Evolutionary conservation across 2,329 filamentous ascomycete genomes (phyloP).

Genomic region (Fusarium albosuccineum): DNA sequence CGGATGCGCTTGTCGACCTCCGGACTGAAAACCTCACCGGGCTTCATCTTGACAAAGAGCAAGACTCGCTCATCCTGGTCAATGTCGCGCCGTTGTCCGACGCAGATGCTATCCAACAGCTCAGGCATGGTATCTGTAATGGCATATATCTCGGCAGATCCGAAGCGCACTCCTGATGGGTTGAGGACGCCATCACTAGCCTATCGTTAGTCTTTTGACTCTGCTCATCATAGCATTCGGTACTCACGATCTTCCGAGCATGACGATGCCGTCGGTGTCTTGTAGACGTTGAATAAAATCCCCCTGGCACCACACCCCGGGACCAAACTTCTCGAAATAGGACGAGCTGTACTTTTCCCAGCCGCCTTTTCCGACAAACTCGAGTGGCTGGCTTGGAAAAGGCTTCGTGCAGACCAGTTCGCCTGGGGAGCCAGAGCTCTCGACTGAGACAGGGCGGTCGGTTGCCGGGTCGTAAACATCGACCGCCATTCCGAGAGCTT

Average conservation of each 20-base stretch:
- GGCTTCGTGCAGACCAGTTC: neutral
- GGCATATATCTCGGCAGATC: conserved; percentile 20
- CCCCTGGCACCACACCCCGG: conserved; percentile 18
- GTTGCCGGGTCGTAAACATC: conserved; percentile 15
- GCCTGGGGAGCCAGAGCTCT: neutral
- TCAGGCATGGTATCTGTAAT: conserved; percentile 4
- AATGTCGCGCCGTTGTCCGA: conserved; percentile 7
- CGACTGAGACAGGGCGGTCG: neutral
- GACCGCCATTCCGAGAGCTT: conserved; percentile 30
- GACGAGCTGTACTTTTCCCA: conserved; percentile 8
- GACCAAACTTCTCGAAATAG: conserved; percentile 22
- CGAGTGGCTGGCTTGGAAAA: neutral
- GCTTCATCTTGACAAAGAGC: neutral
- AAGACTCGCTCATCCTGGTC: neutral
- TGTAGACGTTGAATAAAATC: conserved; percentile 6
- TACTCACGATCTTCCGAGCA: conserved; percentile 22
- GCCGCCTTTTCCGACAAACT: neutral
- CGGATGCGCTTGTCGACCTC: neutral
- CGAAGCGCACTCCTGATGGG: conserved; percentile 24
- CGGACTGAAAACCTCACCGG: neutral
- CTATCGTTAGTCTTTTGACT: neutral
- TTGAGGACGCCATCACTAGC: conserved; percentile 21
- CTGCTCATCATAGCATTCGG: neutral
- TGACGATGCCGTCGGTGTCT: conserved; percentile 5
- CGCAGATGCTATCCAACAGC: conserved; percentile 17